These are phyloP conservation scores for Nannochloropsis granulata DNA, from an alignment of 108 stramenopile genomes.

Conservation along the genomic window DNA sequence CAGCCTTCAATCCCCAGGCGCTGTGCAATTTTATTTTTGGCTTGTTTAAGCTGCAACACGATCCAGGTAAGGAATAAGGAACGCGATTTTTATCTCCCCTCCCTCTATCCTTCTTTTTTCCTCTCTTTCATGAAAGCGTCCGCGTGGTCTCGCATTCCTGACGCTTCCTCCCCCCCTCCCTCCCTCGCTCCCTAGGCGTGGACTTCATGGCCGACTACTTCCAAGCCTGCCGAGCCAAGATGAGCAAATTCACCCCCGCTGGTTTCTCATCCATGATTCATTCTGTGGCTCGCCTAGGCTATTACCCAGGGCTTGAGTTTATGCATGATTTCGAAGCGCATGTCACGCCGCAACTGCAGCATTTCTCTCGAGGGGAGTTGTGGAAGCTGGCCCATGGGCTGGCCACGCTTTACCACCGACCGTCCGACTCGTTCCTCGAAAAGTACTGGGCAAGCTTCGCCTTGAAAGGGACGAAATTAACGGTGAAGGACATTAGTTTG, in stretches of 20 bases:
- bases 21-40: background rate
- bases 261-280: background rate
- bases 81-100: background rate
- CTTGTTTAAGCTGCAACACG: background rate
- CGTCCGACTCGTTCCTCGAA: background rate
- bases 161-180: background rate
- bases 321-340: background rate
- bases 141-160: too few species aligned
- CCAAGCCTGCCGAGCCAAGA: background rate
- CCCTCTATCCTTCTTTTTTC: background rate
- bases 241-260: background rate
- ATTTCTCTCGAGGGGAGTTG: background rate
- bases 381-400: background rate
- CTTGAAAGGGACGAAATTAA: background rate
- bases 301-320: background rate
- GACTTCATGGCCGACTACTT: background rate
- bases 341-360: background rate
- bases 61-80: background rate
- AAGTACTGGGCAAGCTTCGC: background rate
- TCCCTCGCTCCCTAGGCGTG: background rate
- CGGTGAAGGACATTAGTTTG: background rate
- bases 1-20: background rate
- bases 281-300: background rate
- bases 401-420: background rate
- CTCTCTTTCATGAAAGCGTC: background rate